phyloP scores from a whole-genome alignment of 2,329 filamentous ascomycete genomes.

The Alternaria solani region DNA sequence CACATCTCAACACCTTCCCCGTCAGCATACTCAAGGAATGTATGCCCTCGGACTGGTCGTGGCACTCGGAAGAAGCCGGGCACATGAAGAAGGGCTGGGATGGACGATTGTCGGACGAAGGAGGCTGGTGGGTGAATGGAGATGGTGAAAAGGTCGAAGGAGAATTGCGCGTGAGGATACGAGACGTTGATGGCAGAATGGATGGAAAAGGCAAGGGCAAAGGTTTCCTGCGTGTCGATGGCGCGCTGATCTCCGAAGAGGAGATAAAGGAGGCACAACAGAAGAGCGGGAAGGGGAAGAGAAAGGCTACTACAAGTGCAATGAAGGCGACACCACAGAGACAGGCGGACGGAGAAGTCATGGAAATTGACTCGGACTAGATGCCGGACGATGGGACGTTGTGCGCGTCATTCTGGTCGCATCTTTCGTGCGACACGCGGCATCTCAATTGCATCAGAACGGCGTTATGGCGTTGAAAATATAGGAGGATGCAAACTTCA shows the following conservation, averaged over 20 bases:
- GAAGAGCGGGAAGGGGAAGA: slow-evolving; percentile 19
- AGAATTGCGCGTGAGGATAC: slow-evolving; percentile 75
- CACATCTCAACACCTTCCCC: slow-evolving; percentile 92
- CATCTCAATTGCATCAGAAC: slow-evolving; percentile 6
- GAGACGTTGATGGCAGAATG: slow-evolving; percentile 79
- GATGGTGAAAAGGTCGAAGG: slow-evolving; percentile 65
- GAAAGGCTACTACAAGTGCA: slow-evolving; percentile 15
- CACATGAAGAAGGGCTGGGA: slow-evolving; percentile 38
- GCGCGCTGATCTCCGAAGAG: slow-evolving; percentile 77
- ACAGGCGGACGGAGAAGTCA: slow-evolving; percentile 16
- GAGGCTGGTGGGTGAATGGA: slow-evolving; percentile 79
- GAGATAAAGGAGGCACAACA: slow-evolving; percentile 62
- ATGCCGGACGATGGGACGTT: background rate
- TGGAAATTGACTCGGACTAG: slow-evolving; percentile 17
- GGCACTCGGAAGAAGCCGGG: slow-evolving; percentile 55
- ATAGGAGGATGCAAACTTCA: slow-evolving; percentile 7
- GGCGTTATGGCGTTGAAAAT: slow-evolving; percentile 17
- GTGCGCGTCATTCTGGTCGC: background rate
- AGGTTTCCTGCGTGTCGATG: slow-evolving; percentile 85
- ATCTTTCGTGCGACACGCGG: background rate
- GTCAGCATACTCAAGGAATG: slow-evolving; percentile 81
- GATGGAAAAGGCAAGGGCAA: slow-evolving; percentile 71
- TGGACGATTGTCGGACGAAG: slow-evolving; percentile 51
- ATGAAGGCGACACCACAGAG: slow-evolving; percentile 6
- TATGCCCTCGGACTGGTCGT: slow-evolving; percentile 81